Evolutionary conservation across 129 eudicot genomes (phyloP), one percentile per base, ranked within the genome.

Genomic region (Apium graveolens): DNA sequence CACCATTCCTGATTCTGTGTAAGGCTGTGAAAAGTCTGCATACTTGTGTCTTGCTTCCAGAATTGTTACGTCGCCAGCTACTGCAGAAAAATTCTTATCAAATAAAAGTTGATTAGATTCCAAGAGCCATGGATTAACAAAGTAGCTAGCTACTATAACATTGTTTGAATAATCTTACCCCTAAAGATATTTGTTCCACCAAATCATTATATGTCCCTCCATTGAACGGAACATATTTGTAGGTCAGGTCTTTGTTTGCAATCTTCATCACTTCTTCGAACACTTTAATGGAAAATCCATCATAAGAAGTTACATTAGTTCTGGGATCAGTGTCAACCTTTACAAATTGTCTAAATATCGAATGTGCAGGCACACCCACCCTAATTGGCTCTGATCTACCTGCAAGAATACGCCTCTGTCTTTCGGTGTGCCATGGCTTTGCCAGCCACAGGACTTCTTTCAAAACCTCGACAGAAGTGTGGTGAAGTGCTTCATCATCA

Each of bases 11-110:
- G 63, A 53, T 53, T 53, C 63, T 53, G 63, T 53, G 27, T 53
- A 53, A 7, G 63, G 63, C 63, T 53, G 63, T 53, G 63, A 20
- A 53, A 53, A 53, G 9, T 53, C 63, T 24, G 81, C 91, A 43
- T 76, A 38, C 51, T 80, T n/a, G 37, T 80, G 76, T 26, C 94
- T 70, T 31, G 69, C 80, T 0, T 89, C 80, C 17, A 84, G 24
- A 75, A 90, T 86, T 0, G 89, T 81, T 43, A 90, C 84, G 27
- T 85, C 94, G 14, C 94, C 94, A 7, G 84, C 88, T 34, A 87
- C 84, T 20, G 86, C 86, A 85, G 82, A 86, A 75, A 81, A 85
- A 2, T 65, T 57, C 94, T 87, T 79, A 73, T 3, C 39, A 17
- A 26, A 75, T n/a, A n/a, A 4, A 51, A 24, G 21, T 20, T 77